A percentile compares a stretch with the other conserved stretches of the same genome.
phyloP scores from a whole-genome alignment of 768 basidiomycete genomes.

The Mycena albidolilacea region DNA sequence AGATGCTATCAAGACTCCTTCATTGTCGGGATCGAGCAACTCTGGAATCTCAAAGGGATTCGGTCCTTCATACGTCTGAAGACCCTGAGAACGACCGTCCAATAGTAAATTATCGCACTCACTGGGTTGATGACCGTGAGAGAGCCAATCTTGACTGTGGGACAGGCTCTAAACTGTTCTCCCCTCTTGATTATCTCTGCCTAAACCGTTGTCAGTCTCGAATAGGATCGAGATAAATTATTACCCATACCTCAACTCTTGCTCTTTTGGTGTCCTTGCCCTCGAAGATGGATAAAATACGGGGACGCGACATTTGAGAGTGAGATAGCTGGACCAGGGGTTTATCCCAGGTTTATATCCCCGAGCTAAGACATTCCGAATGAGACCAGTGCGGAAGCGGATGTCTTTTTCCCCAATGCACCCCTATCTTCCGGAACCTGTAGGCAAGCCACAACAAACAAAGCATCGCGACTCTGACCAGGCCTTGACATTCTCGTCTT shows the following conservation, averaged over 20 bases:
- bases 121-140: constrained; percentile 36
- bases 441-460: not conserved
- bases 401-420: not conserved
- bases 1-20: constrained; percentile 15
- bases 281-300: constrained; percentile 34
- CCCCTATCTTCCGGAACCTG: no score
- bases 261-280: constrained; percentile 30
- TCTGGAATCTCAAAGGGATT: constrained; percentile 35
- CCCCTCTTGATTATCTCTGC: constrained; percentile 32
- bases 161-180: constrained; percentile 35
- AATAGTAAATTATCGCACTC: not conserved
- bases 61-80: constrained; percentile 33
- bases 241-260: constrained; percentile 30
- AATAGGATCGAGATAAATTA: not conserved
- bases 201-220: constrained; percentile 10
- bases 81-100: not conserved
- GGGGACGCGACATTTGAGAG: constrained; percentile 25
- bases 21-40: constrained; percentile 32
- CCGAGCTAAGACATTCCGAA: constrained; percentile 8
- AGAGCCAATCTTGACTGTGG: constrained; percentile 32
- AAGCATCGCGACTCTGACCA: not conserved
- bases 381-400: constrained; percentile 26
- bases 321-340: no score
- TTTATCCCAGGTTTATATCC: constrained; percentile 7
- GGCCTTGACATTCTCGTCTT: not conserved